A percentile compares a stretch with the other conserved stretches of the same genome.
phyloP scores from a whole-genome alignment of 2,329 filamentous ascomycete genomes.

The Periconia macrospinosa region DNA sequence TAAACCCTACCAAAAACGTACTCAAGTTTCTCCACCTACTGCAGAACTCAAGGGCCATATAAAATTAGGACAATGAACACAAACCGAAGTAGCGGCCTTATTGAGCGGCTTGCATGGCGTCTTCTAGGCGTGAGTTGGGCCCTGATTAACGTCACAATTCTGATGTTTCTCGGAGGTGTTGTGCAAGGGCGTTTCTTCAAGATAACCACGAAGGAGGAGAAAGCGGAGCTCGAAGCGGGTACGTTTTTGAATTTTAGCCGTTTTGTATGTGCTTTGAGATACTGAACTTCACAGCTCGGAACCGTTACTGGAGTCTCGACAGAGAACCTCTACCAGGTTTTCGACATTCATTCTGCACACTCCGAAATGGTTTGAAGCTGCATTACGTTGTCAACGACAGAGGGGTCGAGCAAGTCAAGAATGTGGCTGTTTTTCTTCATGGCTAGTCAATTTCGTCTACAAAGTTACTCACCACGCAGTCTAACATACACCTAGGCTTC shows the following conservation, averaged over 20 bases:
- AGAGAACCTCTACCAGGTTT: conserved; percentile 49
- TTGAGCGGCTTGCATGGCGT: conserved; percentile 25
- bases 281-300: conserved; percentile 46
- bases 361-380: conserved; percentile 54
- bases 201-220: conserved; percentile 28
- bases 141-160: conserved; percentile 24
- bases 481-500: conserved; percentile 46
- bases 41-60: too few relatives aligned
- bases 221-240: conserved; percentile 30
- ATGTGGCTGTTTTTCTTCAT: conserved; percentile 58
- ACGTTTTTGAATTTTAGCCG: neutral
- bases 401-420: conserved; percentile 23
- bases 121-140: conserved; percentile 36
- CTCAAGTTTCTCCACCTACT: too few relatives aligned
- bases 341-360: conserved; percentile 55
- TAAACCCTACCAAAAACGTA: too few relatives aligned
- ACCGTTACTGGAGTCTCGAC: conserved; percentile 58
- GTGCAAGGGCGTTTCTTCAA: conserved; percentile 34
- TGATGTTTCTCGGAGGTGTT: conserved; percentile 20
- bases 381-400: conserved; percentile 53
- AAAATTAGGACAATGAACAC: neutral
- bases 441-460: conserved; percentile 25
- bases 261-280: neutral
- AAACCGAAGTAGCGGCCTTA: neutral
- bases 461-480: neutral